These are phyloP conservation scores for Monilinia fructigena DNA, from an alignment of 2,329 filamentous ascomycete genomes.

Conservation along the genomic window DNA sequence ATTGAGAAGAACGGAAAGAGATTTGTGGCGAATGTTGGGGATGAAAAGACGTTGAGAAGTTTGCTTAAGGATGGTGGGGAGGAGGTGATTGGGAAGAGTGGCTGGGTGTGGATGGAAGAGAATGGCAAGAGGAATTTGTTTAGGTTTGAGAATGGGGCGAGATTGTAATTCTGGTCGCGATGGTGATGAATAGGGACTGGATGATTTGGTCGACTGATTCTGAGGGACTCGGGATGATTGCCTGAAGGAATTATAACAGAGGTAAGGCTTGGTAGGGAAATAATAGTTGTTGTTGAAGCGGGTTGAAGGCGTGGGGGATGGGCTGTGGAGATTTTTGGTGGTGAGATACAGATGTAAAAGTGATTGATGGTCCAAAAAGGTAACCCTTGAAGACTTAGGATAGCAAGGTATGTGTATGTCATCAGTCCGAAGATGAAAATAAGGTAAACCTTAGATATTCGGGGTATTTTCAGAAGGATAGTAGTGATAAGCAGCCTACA, in stretches of 20 bases:
- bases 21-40: constrained; percentile 57
- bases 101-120: constrained; percentile 44
- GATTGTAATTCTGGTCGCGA: background rate
- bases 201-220: too few relatives aligned
- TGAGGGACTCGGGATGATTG: background rate
- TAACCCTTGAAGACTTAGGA: background rate
- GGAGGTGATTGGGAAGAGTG: constrained; percentile 51
- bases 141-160: constrained; percentile 30
- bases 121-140: constrained; percentile 44
- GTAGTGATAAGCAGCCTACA: background rate
- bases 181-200: background rate
- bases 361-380: background rate
- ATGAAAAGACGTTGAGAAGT: constrained; percentile 48
- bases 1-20: constrained; percentile 47
- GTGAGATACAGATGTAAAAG: background rate
- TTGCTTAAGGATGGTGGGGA: constrained; percentile 43
- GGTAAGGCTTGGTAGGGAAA: background rate
- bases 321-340: background rate
- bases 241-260: too few relatives aligned
- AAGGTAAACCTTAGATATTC: background rate
- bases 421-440: background rate
- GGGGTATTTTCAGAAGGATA: background rate
- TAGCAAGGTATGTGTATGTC: background rate
- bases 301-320: background rate
- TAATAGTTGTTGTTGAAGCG: background rate